A percentile compares a stretch with the other conserved stretches of the same genome.
These are phyloP conservation scores for Gracilariopsis chorda DNA, from an alignment of 23 red algal species.

Conservation along the genomic window DNA sequence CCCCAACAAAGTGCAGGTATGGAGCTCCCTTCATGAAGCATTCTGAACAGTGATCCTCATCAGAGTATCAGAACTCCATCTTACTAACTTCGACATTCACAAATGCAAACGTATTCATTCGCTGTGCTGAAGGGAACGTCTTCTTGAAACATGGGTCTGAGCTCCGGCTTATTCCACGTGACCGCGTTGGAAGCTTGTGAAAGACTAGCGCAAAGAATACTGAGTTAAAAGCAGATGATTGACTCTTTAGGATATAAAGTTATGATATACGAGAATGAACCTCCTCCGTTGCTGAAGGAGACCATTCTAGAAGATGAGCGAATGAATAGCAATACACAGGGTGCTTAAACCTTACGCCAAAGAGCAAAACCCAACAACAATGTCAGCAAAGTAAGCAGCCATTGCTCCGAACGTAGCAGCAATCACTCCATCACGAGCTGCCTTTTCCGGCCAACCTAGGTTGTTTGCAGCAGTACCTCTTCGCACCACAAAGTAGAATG, in stretches of 20 bases:
- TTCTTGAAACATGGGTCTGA: conserved; percentile 94
- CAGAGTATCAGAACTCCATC: too few relatives aligned
- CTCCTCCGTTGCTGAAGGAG: too few relatives aligned
- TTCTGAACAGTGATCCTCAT: neutral
- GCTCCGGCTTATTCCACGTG: conserved; percentile 88
- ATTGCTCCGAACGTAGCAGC: conserved; percentile 30
- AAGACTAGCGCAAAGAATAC: too few relatives aligned
- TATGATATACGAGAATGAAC: too few relatives aligned
- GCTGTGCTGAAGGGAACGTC: conserved; percentile 55
- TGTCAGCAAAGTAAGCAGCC: neutral
- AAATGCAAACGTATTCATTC: neutral
- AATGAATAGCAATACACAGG: too few relatives aligned
- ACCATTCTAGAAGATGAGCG: too few relatives aligned
- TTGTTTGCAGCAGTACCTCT: conserved; percentile 40
- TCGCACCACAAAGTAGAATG: conserved; percentile 30
- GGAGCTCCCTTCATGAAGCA: neutral
- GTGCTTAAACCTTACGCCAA: neutral
- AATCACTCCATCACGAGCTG: conserved; percentile 49
- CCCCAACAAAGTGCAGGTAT: conserved; percentile 88
- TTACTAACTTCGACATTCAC: neutral
- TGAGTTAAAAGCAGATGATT: too few relatives aligned
- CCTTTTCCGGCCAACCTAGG: conserved; percentile 9
- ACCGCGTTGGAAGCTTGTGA: conserved; percentile 65
- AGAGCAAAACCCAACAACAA: conserved; percentile 1
- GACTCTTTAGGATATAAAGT: too few relatives aligned